Conservation (phyloP, 176 grass and related monocot genomes). For the Juncus effusus region DNA sequence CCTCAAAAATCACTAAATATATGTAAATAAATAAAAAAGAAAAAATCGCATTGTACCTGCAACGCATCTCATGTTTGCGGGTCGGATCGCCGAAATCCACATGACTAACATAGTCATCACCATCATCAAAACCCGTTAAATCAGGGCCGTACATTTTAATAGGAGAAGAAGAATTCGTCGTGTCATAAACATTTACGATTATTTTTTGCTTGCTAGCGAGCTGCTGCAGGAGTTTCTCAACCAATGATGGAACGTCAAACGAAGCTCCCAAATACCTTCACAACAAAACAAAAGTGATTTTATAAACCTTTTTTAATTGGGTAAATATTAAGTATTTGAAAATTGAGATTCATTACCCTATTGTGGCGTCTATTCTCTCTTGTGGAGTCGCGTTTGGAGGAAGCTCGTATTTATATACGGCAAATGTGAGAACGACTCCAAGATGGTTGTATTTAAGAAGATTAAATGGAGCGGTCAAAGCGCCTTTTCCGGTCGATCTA, state of each 20-base stretch:
- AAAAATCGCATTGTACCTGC: slow-evolving; percentile 36
- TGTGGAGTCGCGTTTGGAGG: slow-evolving; percentile 44
- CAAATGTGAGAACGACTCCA: slow-evolving; percentile 79
- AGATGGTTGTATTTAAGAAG: slow-evolving; percentile 75
- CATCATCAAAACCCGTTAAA: slow-evolving; percentile 29
- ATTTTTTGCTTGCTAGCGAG: slow-evolving; percentile 81
- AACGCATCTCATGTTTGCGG: slow-evolving; percentile 77
- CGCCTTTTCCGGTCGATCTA: slow-evolving; percentile 60
- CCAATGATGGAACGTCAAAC: slow-evolving; percentile 79
- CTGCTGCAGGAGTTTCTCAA: slow-evolving; percentile 76
- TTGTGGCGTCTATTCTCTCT: slow-evolving; percentile 53
- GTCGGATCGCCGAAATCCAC: slow-evolving; percentile 76
- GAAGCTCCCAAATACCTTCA: slow-evolving; percentile 72
- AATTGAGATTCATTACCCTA: slow-evolving; percentile 37
- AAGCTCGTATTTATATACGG: slow-evolving; percentile 64
- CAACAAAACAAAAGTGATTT: slow-evolving; percentile 20
- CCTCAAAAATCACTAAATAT: too few relatives aligned
- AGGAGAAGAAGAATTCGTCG: slow-evolving; percentile 51
- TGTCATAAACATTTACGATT: slow-evolving; percentile 68
- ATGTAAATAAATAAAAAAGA: too few relatives aligned
- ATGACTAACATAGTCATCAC: slow-evolving; percentile 24
- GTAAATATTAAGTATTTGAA: too few relatives aligned
- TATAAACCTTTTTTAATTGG: not conserved
- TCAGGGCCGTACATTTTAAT: slow-evolving; percentile 71
- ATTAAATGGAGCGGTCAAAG: slow-evolving; percentile 63